A percentile compares a stretch with the other conserved stretches of the same genome.
phyloP scores from a whole-genome alignment of 768 basidiomycete genomes.

The Pulveroboletus sp. region DNA sequence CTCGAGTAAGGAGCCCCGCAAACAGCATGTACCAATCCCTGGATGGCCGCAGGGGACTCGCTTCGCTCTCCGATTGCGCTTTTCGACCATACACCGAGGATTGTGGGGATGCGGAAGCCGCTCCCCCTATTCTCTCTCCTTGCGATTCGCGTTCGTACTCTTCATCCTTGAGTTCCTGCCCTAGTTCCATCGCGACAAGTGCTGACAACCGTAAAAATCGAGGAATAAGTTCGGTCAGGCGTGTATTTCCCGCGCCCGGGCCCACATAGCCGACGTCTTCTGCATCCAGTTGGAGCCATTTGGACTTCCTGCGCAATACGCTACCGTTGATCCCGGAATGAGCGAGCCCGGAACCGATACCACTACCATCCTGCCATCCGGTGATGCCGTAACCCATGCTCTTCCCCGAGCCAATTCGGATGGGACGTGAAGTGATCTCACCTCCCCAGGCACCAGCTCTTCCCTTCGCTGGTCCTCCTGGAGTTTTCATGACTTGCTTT shows the following conservation, averaged over 20 bases:
- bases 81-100: constrained; percentile 13
- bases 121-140: constrained; percentile 21
- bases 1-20: constrained; percentile 72
- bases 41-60: constrained; percentile 59
- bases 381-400: constrained; percentile 47
- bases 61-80: constrained; percentile 35
- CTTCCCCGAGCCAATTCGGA: constrained; percentile 17
- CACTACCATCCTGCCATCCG: constrained; percentile 72
- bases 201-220: constrained; percentile 76
- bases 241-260: constrained; percentile 55
- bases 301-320: constrained; percentile 49
- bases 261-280: constrained; percentile 23
- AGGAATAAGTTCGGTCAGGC: constrained; percentile 59
- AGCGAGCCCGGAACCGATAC: constrained; percentile 66
- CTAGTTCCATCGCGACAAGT: constrained; percentile 71
- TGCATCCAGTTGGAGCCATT: constrained; percentile 20
- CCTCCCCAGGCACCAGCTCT: constrained; percentile 26
- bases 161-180: constrained; percentile 60
- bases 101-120: constrained; percentile 11
- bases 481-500: constrained; percentile 31
- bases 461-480: constrained; percentile 22
- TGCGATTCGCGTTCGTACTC: constrained; percentile 37
- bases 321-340: constrained; percentile 53
- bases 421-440: constrained; percentile 19
- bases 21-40: constrained; percentile 80